phyloP scores from a whole-genome alignment of 2,329 filamentous ascomycete genomes.

The Fusarium praegraminearum region DNA sequence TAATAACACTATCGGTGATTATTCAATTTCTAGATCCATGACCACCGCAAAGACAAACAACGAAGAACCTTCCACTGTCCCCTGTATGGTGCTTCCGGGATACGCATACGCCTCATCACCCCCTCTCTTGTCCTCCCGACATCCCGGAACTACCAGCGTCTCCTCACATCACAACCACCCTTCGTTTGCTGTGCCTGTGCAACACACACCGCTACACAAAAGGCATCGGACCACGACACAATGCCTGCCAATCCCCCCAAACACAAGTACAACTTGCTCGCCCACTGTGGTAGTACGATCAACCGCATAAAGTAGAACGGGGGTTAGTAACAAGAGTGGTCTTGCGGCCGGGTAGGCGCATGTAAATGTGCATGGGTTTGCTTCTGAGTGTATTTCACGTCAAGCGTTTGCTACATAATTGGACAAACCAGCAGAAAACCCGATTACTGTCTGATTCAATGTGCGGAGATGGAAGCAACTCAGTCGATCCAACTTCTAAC shows the following conservation, averaged over 20 bases:
- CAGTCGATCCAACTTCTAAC: neutral
- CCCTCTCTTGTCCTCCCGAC: constrained; percentile 21
- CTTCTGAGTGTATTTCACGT: neutral
- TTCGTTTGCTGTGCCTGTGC: constrained; percentile 4
- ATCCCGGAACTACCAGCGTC: constrained; percentile 21
- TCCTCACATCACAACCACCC: constrained; percentile 17
- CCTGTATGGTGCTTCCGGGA: constrained; percentile 5
- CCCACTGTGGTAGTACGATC: neutral
- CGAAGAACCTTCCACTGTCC: neutral
- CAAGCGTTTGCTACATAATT: constrained; percentile 5
- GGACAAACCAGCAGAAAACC: neutral
- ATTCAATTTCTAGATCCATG: constrained; percentile 5
- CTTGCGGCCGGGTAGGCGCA: neutral
- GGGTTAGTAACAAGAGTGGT: constrained; percentile 1
- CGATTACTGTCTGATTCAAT: neutral
- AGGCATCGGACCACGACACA: constrained; percentile 28
- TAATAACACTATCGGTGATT: neutral
- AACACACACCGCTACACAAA: constrained; percentile 31
- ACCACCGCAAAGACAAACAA: neutral
- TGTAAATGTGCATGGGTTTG: neutral
- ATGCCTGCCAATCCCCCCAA: constrained; percentile 9
- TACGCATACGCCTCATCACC: constrained; percentile 7
- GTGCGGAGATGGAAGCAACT: neutral
- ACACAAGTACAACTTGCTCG: constrained; percentile 7
- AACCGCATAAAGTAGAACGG: constrained; percentile 1